Evolutionary conservation across 306 rosid species (phyloP).

Genomic region (Quillaja saponaria): DNA sequence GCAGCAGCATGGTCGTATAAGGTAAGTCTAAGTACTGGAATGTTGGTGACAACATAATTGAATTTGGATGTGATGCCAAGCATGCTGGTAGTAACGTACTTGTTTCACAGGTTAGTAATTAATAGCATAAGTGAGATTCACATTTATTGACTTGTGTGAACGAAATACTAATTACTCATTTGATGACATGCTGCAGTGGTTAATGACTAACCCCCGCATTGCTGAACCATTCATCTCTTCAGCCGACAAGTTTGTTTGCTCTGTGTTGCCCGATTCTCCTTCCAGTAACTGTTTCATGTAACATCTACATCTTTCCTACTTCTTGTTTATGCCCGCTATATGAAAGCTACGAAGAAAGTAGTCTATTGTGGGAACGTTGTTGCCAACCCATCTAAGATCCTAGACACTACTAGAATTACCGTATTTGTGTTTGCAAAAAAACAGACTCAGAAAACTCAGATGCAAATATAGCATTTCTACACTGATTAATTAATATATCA

Average conservation of each 20-base stretch:
- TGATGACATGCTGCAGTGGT: constrained; percentile 31
- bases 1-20: constrained; percentile 56
- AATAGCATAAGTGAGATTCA: not conserved
- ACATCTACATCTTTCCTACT: constrained; percentile 43
- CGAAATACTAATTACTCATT: not conserved
- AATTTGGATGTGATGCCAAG: constrained; percentile 60
- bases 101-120: constrained; percentile 37
- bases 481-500: too few relatives aligned
- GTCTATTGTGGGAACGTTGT: constrained; percentile 22
- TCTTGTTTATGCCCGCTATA: constrained; percentile 40
- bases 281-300: constrained; percentile 29
- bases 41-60: constrained; percentile 33
- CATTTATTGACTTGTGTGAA: not conserved
- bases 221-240: constrained; percentile 26
- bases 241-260: constrained; percentile 46
- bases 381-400: constrained; percentile 21
- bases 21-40: constrained; percentile 29
- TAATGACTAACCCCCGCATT: constrained; percentile 27
- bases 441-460: too few relatives aligned
- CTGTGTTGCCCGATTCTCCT: constrained; percentile 46
- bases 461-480: too few relatives aligned
- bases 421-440: too few relatives aligned
- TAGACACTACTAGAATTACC: too few relatives aligned
- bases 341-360: constrained; percentile 14
- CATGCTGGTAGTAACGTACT: constrained; percentile 56